Percentiles rank a stretch among this genome's conserved stretches.
Evolutionary conservation across 495 filamentous ascomycete species (phyloP).

Genomic region (Chaetomium tenue): DNA sequence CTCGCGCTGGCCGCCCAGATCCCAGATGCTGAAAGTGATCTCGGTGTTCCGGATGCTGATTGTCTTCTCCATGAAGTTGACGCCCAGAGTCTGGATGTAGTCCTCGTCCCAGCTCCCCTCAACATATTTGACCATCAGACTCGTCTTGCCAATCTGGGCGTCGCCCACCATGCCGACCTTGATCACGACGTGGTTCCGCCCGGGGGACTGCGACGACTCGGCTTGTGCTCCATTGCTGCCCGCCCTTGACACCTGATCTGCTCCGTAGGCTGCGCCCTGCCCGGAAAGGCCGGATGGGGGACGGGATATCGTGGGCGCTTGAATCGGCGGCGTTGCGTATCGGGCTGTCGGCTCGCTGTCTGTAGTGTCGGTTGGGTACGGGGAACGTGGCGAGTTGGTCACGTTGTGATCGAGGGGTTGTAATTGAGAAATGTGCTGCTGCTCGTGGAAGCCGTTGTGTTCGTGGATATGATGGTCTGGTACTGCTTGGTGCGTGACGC

Average conservation of each 20-base stretch:
- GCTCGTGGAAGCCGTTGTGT: slow-evolving; percentile 29
- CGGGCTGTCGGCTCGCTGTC: slow-evolving; percentile 42
- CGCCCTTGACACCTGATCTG: slow-evolving; percentile 37
- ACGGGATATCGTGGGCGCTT: slow-evolving; percentile 43
- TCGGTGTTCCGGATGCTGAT: slow-evolving; percentile 99
- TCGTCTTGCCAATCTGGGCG: slow-evolving; percentile 98
- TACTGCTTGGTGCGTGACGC: slow-evolving; percentile 28
- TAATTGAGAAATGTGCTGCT: slow-evolving; percentile 35
- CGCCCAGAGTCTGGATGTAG: slow-evolving; percentile 96
- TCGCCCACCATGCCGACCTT: slow-evolving; percentile 99
- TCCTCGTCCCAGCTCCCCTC: slow-evolving; percentile 99
- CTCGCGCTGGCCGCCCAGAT: slow-evolving; percentile 94
- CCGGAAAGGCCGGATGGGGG: slow-evolving; percentile 53
- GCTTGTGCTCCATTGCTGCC: slow-evolving; percentile 41
- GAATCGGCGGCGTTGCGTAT: slow-evolving; percentile 43
- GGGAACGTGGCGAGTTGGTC: slow-evolving; percentile 32
- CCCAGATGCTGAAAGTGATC: slow-evolving; percentile 99
- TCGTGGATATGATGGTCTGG: slow-evolving; percentile 21
- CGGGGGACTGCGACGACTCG: slow-evolving; percentile 45
- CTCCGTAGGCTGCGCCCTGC: slow-evolving; percentile 32
- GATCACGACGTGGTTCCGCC: slow-evolving; percentile 90
- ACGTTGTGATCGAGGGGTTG: slow-evolving; percentile 44
- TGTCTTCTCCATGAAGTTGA: slow-evolving; percentile 99
- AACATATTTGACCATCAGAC: slow-evolving; percentile 98
- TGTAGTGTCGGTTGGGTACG: slow-evolving; percentile 32